A percentile compares a stretch with the other conserved stretches of the same genome.
Evolutionary conservation across 441 rosid species (phyloP).

Genomic region (Biscutella laevigata): DNA sequence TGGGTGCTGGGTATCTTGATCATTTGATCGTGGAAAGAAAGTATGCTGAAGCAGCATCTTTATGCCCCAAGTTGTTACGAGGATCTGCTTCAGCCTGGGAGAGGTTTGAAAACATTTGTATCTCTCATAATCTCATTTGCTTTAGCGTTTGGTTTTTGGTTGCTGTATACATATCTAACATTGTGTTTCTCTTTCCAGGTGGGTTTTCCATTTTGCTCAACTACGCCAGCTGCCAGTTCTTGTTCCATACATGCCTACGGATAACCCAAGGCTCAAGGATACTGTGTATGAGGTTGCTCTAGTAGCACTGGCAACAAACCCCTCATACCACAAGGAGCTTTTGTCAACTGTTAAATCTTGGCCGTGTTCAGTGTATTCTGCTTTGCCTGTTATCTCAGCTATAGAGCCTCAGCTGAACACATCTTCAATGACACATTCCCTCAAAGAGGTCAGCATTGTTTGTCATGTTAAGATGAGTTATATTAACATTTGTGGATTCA

Average conservation of each 20-base stretch:
- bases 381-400: conserved; percentile 86
- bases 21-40: conserved; percentile 97
- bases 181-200: conserved; percentile 45
- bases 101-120: conserved; percentile 46
- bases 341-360: conserved; percentile 88
- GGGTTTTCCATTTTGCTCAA: conserved; percentile 99
- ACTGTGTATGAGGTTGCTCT: conserved; percentile 99
- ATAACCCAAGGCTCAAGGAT: conserved; percentile 86
- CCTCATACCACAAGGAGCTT: conserved; percentile 71
- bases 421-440: conserved; percentile 91
- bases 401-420: conserved; percentile 94
- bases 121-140: conserved; percentile 8
- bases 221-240: conserved; percentile 93
- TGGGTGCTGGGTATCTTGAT: conserved; percentile 97
- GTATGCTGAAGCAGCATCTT: conserved; percentile 94
- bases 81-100: conserved; percentile 99
- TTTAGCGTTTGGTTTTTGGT: conserved; percentile 18
- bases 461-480: conserved; percentile 17
- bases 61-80: conserved; percentile 88
- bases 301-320: conserved; percentile 91
- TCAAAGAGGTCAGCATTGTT: conserved; percentile 62
- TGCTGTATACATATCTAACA: conserved; percentile 16
- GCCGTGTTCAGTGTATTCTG: conserved; percentile 80
- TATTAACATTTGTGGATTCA: conserved; percentile 15
- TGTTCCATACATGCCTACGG: conserved; percentile 94